Conservation (phyloP, 352 stramenopile species). For the Phytophthora palmivora region DNA sequence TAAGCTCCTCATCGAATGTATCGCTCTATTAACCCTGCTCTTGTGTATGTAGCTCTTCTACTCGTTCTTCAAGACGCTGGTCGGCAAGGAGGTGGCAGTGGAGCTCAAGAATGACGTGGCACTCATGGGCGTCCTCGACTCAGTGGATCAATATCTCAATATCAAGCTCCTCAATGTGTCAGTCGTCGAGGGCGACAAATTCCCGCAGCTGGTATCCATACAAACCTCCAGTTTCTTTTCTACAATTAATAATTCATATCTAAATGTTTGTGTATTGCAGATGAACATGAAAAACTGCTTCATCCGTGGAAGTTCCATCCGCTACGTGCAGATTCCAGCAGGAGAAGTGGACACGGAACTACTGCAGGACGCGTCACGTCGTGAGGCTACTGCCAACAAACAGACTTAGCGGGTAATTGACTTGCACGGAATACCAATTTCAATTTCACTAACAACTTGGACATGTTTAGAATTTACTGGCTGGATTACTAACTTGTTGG, state of each 20-base stretch:
- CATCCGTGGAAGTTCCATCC: constrained; percentile 97
- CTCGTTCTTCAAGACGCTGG: constrained; percentile 99
- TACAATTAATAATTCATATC: neutral
- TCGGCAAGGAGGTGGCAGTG: constrained; percentile 97
- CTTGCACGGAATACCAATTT: too few relatives aligned
- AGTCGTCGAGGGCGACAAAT: constrained; percentile 96
- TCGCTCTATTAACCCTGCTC: constrained; percentile 4
- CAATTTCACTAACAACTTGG: too few relatives aligned
- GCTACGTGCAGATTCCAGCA: constrained; percentile 98
- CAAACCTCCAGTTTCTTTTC: neutral
- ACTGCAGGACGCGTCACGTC: constrained; percentile 84
- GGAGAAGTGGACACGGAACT: constrained; percentile 97
- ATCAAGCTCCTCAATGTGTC: constrained; percentile 97
- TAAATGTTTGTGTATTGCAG: constrained; percentile 39
- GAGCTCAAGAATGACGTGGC: constrained; percentile 99
- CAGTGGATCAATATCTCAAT: constrained; percentile 99
- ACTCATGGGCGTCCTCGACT: constrained; percentile 96
- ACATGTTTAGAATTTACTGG: too few relatives aligned
- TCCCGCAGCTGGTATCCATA: constrained; percentile 93
- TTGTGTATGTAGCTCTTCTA: constrained; percentile 91
- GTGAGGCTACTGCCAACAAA: constrained; percentile 80
- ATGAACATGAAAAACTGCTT: constrained; percentile 99
- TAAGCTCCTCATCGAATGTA: neutral
- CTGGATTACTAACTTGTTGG: too few relatives aligned
- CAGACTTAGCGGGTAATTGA: constrained; percentile 44